These are phyloP conservation scores for Cystobasidium sp. DNA, from an alignment of 1,284 basidiomycete genomes.

Conservation along the genomic window DNA sequence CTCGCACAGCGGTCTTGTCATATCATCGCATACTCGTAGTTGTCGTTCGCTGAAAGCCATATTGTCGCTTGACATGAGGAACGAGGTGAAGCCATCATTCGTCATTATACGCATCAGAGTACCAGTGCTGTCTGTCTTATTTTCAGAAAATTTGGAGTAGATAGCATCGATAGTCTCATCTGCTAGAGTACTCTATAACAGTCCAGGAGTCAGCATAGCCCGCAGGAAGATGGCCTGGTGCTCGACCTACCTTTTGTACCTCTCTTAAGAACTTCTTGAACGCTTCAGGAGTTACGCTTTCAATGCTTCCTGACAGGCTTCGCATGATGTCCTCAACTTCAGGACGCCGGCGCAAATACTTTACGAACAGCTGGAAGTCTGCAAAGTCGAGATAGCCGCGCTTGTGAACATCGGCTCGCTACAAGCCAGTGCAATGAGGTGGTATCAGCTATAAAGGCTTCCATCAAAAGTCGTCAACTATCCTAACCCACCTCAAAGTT, in stretches of 20 bases:
- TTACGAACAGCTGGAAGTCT: constrained; percentile 84
- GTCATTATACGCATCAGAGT: constrained; percentile 51
- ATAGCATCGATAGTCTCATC: constrained; percentile 55
- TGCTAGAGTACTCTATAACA: constrained; percentile 22
- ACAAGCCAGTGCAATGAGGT: constrained; percentile 11
- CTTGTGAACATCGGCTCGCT: constrained; percentile 73
- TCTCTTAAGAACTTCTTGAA: constrained; percentile 38
- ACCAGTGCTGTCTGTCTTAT: constrained; percentile 7
- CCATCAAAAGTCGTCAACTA: background rate
- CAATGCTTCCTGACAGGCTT: constrained; percentile 31
- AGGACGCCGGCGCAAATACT: constrained; percentile 76
- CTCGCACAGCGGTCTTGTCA: constrained; percentile 81
- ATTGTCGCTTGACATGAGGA: constrained; percentile 74
- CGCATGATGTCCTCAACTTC: constrained; percentile 68
- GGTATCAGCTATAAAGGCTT: background rate
- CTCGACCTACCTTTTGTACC: constrained; percentile 28
- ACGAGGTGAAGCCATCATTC: constrained; percentile 70
- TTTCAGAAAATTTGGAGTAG: constrained; percentile 64
- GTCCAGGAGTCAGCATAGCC: background rate
- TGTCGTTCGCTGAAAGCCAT: constrained; percentile 63
- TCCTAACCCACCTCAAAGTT: constrained; percentile 70
- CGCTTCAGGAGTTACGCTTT: background rate
- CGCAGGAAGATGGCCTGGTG: background rate
- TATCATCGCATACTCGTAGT: constrained; percentile 63
- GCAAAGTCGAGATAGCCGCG: constrained; percentile 76